Evolutionary conservation across 352 stramenopile genomes (phyloP), one percentile per base, ranked within the genome.

Genomic region (Phytophthora macrochlamydospora): DNA sequence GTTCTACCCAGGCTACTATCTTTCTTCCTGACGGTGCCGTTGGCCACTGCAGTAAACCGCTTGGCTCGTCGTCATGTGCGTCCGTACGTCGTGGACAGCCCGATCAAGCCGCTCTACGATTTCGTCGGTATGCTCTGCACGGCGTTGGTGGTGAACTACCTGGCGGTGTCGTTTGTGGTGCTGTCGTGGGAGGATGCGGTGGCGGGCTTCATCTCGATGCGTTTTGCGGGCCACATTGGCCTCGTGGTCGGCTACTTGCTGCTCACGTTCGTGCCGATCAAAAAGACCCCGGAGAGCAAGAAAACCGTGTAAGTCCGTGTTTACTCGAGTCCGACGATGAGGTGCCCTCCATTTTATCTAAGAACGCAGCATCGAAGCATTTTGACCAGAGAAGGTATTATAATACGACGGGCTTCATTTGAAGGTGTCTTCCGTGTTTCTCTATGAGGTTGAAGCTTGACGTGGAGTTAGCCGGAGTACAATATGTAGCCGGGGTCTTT

Each of bases 1-100:
- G n/a, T 99, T 99, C 65, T 99, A 99, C 72, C 96, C 96, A 8
- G 97, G 96, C 12, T 99, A 99, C 83, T 99, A 98, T 76, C 67
- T 98, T 98, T 98, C 75, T 99, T 99, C 81, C 44, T 61, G 7
- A 65, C 62, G 68, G 75, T 93, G 32, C 81, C 85, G 14, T 53
- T 94, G 7, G 79, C 84, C 2, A 94, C 85, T 8, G 59, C 83
- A 0, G 84, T 92, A 45, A 91, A 92, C 66, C 83, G 85, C 18
- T 53, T 91, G 49, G 79, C 82, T 32, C 64, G 63, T 48, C 75
- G 73, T 54, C 76, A 79, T 29, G 53, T 92, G n/a, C 83, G 85
- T 7, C 79, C 81, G 33, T 73, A 85, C 56, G 85, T 92, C 51
- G 28, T 90, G 14, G 62, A 55, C 1, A 63, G 58, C 30, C 11